These are phyloP conservation scores for Tylopilus plumbeoviolaceoides DNA, from an alignment of 768 basidiomycete species.

Conservation along the genomic window DNA sequence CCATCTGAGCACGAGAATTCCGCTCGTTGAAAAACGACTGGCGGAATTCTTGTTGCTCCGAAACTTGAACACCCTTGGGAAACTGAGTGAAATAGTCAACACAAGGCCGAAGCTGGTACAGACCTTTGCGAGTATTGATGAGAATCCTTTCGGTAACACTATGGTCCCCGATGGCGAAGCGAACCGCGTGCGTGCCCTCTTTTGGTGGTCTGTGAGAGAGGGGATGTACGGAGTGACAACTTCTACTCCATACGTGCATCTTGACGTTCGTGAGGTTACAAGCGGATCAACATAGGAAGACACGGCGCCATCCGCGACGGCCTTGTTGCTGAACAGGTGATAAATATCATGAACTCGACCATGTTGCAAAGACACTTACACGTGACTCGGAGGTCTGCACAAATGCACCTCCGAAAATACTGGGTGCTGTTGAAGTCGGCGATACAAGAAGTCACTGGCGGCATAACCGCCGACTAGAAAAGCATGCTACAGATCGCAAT, in stretches of 20 bases:
- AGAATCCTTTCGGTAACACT: conserved; percentile 33
- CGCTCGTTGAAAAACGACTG: neutral
- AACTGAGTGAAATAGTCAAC: neutral
- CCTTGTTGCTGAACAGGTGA: neutral
- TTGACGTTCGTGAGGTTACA: conserved; percentile 42
- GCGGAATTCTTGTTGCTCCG: conserved; percentile 20
- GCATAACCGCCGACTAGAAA: conserved; percentile 53
- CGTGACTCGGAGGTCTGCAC: conserved; percentile 45
- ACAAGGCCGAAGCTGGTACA: neutral
- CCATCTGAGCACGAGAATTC: neutral
- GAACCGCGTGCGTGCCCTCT: conserved; percentile 24
- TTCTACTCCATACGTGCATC: conserved; percentile 36
- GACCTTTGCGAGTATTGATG: conserved; percentile 35
- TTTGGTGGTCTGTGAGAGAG: conserved; percentile 33
- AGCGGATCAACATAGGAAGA: conserved; percentile 39
- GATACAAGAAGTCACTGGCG: conserved; percentile 44
- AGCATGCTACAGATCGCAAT: conserved; percentile 24
- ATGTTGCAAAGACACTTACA: conserved; percentile 32
- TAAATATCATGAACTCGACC: neutral
- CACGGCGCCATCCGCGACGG: conserved; percentile 3
- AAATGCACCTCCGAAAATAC: conserved; percentile 36
- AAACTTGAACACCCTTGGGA: conserved; percentile 14
- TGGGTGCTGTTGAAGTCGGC: conserved; percentile 36
- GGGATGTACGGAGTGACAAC: conserved; percentile 25
- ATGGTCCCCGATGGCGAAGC: conserved; percentile 24